phyloP scores from a whole-genome alignment of 1,139 yeast genomes.

The Pichia sp. region DNA sequence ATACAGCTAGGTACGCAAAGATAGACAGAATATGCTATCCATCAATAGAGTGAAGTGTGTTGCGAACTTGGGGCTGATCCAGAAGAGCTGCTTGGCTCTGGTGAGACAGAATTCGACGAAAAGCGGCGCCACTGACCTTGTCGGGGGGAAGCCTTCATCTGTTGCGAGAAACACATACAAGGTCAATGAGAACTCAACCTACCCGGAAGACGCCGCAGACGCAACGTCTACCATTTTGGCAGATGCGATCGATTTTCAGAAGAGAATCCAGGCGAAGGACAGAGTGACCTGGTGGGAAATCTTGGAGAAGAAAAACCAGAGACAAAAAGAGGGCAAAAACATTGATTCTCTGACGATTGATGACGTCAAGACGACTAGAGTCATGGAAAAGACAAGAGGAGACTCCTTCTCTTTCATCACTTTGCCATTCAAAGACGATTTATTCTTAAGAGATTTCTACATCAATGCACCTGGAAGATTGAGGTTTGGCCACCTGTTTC shows the following conservation, averaged over 20 bases:
- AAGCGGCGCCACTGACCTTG: not conserved
- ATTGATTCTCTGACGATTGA: slow-evolving; percentile 68
- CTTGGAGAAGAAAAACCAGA: slow-evolving; percentile 65
- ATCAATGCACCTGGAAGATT: slow-evolving; percentile 85
- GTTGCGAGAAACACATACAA: not conserved
- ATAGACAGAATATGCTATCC: not conserved
- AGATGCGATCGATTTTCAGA: slow-evolving; percentile 41
- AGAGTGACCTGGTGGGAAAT: slow-evolving; percentile 85
- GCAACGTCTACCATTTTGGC: slow-evolving; percentile 62
- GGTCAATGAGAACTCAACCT: not conserved
- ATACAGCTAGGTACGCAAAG: not conserved
- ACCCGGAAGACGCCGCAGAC: slow-evolving; percentile 40
- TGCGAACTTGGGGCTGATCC: not conserved
- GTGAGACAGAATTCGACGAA: slow-evolving; percentile 7
- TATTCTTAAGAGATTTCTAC: slow-evolving; percentile 79
- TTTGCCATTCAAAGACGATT: slow-evolving; percentile 80
- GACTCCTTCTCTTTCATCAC: slow-evolving; percentile 73
- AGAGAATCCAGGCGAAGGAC: slow-evolving; percentile 36
- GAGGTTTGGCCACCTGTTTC: slow-evolving; percentile 87
- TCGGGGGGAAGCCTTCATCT: not conserved
- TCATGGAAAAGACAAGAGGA: slow-evolving; percentile 65
- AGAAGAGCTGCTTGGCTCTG: not conserved
- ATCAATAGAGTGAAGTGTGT: not conserved
- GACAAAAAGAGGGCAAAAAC: slow-evolving; percentile 62
- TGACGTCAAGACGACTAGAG: slow-evolving; percentile 67